Conservation (phyloP, 1,284 basidiomycete genomes). For the Cystobasidium slooffiae region DNA sequence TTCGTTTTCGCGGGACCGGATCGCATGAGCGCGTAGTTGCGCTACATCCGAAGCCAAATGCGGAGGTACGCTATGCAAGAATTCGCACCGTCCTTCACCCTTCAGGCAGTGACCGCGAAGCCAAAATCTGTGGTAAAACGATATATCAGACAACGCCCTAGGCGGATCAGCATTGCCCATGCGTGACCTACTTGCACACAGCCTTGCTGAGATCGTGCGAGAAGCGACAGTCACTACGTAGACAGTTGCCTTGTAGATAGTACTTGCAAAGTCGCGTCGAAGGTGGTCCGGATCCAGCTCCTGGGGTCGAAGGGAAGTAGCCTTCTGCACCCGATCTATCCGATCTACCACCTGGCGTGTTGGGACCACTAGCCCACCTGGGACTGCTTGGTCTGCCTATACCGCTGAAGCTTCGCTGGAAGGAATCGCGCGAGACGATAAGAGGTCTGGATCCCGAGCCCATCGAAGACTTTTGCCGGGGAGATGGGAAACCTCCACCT, state of each 20-base stretch:
- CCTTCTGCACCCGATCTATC: slow-evolving; percentile 30
- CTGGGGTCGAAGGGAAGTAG: slow-evolving; percentile 45
- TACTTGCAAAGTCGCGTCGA: slow-evolving; percentile 78
- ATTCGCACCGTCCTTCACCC: slow-evolving; percentile 66
- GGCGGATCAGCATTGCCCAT: not conserved
- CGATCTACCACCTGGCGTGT: slow-evolving; percentile 30
- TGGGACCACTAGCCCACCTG: slow-evolving; percentile 47
- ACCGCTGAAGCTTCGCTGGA: slow-evolving; percentile 45
- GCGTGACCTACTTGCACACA: slow-evolving; percentile 65
- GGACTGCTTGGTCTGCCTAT: slow-evolving; percentile 29
- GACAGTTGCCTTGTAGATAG: slow-evolving; percentile 93
- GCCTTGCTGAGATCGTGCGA: slow-evolving; percentile 58
- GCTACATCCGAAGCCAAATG: slow-evolving; percentile 46
- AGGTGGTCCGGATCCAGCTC: slow-evolving; percentile 33
- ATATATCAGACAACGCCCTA: slow-evolving; percentile 13
- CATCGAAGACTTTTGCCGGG: slow-evolving; percentile 10
- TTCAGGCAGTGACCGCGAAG: slow-evolving; percentile 93
- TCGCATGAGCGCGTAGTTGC: slow-evolving; percentile 27
- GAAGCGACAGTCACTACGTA: slow-evolving; percentile 94
- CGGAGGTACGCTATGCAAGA: slow-evolving; percentile 47
- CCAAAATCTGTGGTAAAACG: slow-evolving; percentile 87
- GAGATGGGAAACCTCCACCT: slow-evolving; percentile 3
- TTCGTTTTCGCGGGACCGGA: slow-evolving; percentile 37
- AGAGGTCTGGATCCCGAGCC: slow-evolving; percentile 49
- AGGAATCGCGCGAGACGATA: slow-evolving; percentile 51